Conservation (phyloP, 805 yeast genomes). For the Torulaspora delbrueckii region DNA sequence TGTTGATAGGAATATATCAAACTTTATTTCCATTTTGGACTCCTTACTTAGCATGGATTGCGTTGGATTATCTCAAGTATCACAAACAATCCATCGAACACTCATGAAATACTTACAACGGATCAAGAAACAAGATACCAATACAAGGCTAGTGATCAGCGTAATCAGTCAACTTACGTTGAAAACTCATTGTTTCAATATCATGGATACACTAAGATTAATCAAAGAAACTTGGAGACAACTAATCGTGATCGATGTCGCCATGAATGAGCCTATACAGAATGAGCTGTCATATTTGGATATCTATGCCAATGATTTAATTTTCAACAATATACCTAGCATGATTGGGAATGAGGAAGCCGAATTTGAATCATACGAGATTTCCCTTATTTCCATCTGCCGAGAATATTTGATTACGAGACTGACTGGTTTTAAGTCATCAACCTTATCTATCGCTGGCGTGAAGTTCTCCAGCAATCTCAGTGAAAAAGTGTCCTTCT, state of each 20-base stretch:
- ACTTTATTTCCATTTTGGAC: slow-evolving; percentile 26
- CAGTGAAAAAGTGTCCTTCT: slow-evolving; percentile 10
- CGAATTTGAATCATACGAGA: slow-evolving; percentile 2
- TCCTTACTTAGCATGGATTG: slow-evolving; percentile 26
- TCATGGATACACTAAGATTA: slow-evolving; percentile 37
- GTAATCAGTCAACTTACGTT: slow-evolving; percentile 45
- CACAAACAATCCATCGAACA: slow-evolving; percentile 17
- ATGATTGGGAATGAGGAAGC: slow-evolving; percentile 21
- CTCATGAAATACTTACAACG: slow-evolving; percentile 21
- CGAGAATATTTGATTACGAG: slow-evolving; percentile 19
- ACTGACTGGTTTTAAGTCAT: slow-evolving; percentile 14
- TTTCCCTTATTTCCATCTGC: slow-evolving; percentile 1
- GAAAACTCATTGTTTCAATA: slow-evolving; percentile 40
- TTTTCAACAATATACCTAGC: slow-evolving; percentile 28
- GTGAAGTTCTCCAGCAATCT: slow-evolving; percentile 3
- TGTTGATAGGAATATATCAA: slow-evolving; percentile 29
- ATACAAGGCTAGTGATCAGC: slow-evolving; percentile 37
- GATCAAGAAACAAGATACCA: slow-evolving; percentile 27
- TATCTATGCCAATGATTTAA: slow-evolving; percentile 41
- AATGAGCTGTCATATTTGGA: slow-evolving; percentile 44
- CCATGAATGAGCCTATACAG: slow-evolving; percentile 41
- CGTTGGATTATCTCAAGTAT: slow-evolving; percentile 19
- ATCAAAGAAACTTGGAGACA: slow-evolving; percentile 39
- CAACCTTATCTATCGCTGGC: slow-evolving; percentile 2
- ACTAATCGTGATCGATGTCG: slow-evolving; percentile 35